Evolutionary conservation across 208 protist genomes (phyloP).

Genomic region (Trichomonas gallinae): DNA sequence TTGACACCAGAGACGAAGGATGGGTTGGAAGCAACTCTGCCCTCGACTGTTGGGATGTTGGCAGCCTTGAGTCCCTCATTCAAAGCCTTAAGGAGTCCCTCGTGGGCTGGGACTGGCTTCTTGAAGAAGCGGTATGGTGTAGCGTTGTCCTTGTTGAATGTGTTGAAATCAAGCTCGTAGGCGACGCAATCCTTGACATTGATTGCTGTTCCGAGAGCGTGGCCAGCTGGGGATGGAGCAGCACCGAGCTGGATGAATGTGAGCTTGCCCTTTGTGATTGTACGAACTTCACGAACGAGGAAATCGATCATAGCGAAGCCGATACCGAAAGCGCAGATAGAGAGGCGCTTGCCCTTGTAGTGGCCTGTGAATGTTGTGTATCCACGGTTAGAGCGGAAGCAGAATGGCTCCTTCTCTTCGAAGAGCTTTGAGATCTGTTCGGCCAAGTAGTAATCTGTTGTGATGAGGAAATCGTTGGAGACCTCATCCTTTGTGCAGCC

Average conservation of each 20-base stretch:
- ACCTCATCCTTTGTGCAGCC: not conserved
- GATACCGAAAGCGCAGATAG: not conserved
- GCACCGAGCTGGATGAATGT: not conserved
- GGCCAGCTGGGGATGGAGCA: not conserved
- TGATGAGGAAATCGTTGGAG: not conserved
- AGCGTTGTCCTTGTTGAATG: not conserved
- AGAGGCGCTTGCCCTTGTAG: not conserved
- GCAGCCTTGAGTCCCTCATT: not conserved
- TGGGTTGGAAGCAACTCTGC: not conserved
- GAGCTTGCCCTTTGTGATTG: not conserved
- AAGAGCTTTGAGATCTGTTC: not conserved
- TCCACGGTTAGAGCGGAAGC: not conserved
- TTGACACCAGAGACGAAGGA: not conserved
- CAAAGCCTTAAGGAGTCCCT: not conserved
- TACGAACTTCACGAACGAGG: not conserved
- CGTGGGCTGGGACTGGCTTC: constrained; percentile 3
- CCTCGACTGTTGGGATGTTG: not conserved
- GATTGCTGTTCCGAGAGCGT: not conserved
- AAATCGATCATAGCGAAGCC: constrained; percentile 17
- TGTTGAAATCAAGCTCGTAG: not conserved
- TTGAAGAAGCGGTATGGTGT: not conserved
- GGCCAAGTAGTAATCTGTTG: not conserved
- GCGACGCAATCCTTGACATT: not conserved
- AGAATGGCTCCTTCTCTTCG: not conserved
- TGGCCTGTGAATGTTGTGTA: not conserved